A percentile compares a stretch with the other conserved stretches of the same genome.
Evolutionary conservation across 1,284 basidiomycete genomes (phyloP).

Genomic region (Pholiota adiposa): DNA sequence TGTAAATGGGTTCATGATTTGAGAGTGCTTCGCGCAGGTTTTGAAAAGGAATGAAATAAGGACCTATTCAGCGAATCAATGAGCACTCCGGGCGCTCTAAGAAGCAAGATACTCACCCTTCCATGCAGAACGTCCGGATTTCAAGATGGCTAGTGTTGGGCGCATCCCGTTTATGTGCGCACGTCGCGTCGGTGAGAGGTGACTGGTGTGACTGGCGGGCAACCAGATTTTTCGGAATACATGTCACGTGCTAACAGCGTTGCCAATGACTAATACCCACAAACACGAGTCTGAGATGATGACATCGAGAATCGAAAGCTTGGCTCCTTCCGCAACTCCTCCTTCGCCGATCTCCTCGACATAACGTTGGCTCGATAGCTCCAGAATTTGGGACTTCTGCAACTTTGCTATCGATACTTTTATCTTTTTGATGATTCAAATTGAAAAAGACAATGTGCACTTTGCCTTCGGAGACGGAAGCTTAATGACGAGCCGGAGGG

Average conservation of each 20-base stretch:
- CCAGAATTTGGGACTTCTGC: too few relatives aligned
- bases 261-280: conserved; percentile 8
- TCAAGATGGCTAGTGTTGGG: conserved; percentile 42
- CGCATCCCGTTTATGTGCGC: conserved; percentile 33
- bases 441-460: too few relatives aligned
- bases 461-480: too few relatives aligned
- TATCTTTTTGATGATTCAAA: too few relatives aligned
- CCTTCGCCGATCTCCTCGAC: too few relatives aligned
- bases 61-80: conserved; percentile 56
- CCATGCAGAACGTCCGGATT: conserved; percentile 54
- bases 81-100: neutral
- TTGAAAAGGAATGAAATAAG: conserved; percentile 94
- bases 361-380: too few relatives aligned
- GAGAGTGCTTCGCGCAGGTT: conserved; percentile 85
- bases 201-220: too few relatives aligned
- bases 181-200: conserved; percentile 8
- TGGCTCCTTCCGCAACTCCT: conserved; percentile 10
- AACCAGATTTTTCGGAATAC: conserved; percentile 5
- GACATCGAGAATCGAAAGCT: conserved; percentile 30
- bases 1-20: conserved; percentile 87
- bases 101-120: conserved; percentile 40
- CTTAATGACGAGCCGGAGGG: too few relatives aligned
- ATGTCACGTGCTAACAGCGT: conserved; percentile 7
- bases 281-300: conserved; percentile 14
- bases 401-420: too few relatives aligned